Evolutionary conservation across 1,139 yeast species (phyloP), one percentile per base, ranked within the genome.

Genomic region (Sugiyamaella paludigena): DNA sequence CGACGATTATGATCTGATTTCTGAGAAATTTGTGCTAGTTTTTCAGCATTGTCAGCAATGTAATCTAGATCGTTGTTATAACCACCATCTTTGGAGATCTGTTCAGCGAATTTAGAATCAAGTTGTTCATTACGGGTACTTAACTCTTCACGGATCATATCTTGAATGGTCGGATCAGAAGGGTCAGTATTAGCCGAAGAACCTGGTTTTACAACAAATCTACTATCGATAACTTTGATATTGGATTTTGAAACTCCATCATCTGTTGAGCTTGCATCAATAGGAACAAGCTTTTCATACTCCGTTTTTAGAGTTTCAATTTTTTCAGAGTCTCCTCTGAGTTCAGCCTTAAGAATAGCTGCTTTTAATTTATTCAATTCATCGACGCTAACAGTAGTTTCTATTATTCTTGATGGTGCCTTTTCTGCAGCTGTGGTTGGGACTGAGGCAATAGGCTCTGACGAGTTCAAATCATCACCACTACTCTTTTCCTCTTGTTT

Each of bases 21-120:
- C n/a, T 52, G 52, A 4, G 51, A 35, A 2, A 57, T 47, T 38
- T 52, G 49, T 5, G 78, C 73, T 8, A 76, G 62, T 35, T 60
- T 62, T 0, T 63, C 65, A 0, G 77, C 72, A 37, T 69, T 67
- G 10, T 75, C 78, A 45, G 72, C 76, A 46, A 72, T 70, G 40
- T 72, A 69, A 43, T 76, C 79, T 28, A 71, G 54, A 43, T 71
- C 75, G 11, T 60, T 59, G 16, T 63, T 58, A 56, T 62, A 75
- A 24, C 63, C 65, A 24, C 65, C 64, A 45, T 73, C 75, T 31
- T 61, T 62, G 6, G 71, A 65, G 30, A 76, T 73, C 42, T 64
- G 62, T 27, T 66, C 54, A 30, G 65, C 60, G 52, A 64, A 41
- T 50, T 57, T 52, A 29, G 47, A 34, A 24, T 54, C 67, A 28